Evolutionary conservation across 768 basidiomycete species (phyloP), one percentile per base, ranked within the genome.

Genomic region (Lactarius tabidus): DNA sequence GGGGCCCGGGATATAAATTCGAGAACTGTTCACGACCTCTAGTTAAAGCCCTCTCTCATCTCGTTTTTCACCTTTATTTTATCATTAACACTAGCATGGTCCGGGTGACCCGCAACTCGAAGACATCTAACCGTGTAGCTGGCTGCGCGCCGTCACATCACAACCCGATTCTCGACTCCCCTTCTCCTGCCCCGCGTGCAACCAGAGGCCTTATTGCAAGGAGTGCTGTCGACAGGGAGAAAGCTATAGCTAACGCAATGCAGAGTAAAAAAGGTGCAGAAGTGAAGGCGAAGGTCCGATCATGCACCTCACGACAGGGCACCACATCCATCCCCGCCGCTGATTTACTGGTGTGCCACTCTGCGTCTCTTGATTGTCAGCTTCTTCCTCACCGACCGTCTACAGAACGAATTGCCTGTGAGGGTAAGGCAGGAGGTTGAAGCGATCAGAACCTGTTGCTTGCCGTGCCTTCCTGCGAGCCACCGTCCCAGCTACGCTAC

Each of bases 381-480:
- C 5, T 3, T 59, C 23, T 20, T 43, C 17, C 29, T 64, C 6
- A 64, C 31, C 10, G 36, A 12, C 7, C 3, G 4, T 35, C 31
- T 2, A 15, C 31, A 59, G 63, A 55, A 63, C 6, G 63, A 59
- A 45, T 23, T 64, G 23, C 63, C 63, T 18, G 63, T 43, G 57
- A 59, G 58, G 57, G 52, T 64, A 41, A 51, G 63, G 3, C 33
- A 59, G 9, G 57, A 59, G 18, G 63, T 59, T 17, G 63, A 64
- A 29, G 53, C 18, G 3, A 15, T 35, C 31, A 59, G 31, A 23
- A 15, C 20, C 2, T 64, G 63, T 38, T 64, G 63, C 51, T 28
- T 39, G 53, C 38, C 29, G 20, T 23, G 2, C 31, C n/a, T 15
- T 23, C 17, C 9, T 31, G 29, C 15, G 23, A 29, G 9, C 33